These are phyloP conservation scores for Quambalaria eucalypti DNA, from an alignment of 1,284 basidiomycete species.

Conservation along the genomic window DNA sequence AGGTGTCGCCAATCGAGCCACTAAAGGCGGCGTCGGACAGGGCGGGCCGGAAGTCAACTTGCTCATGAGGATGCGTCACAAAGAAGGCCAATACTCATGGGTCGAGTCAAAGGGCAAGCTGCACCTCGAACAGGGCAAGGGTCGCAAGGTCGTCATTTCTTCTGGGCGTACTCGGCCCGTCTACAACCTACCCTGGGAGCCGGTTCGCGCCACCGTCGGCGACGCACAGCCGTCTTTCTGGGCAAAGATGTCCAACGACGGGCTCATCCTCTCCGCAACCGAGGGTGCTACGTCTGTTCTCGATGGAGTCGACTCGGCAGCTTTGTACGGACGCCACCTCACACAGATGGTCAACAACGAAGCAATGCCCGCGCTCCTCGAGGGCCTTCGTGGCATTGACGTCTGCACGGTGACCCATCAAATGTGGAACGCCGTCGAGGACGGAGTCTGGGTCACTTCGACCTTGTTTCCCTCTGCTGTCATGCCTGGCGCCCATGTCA, in stretches of 20 bases:
- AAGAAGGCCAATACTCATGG: conserved; percentile 30
- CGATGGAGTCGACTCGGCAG: conserved; percentile 9
- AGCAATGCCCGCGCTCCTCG: conserved; percentile 25
- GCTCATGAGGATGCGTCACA: conserved; percentile 38
- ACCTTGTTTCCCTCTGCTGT: background rate
- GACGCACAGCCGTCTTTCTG: conserved; percentile 27
- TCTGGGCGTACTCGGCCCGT: conserved; percentile 31
- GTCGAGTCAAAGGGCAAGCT: conserved; percentile 39
- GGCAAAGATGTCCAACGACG: conserved; percentile 34
- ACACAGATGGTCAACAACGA: conserved; percentile 28
- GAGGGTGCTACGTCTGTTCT: conserved; percentile 21
- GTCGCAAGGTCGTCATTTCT: conserved; percentile 40
- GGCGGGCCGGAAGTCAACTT: conserved; percentile 37
- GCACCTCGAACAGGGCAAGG: conserved; percentile 43
- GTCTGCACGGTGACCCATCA: conserved; percentile 26
- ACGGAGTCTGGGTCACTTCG: background rate
- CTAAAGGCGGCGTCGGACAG: conserved; percentile 41
- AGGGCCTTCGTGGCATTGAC: conserved; percentile 21
- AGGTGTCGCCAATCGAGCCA: conserved; percentile 30
- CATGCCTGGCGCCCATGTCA: conserved; percentile 13
- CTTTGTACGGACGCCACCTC: conserved; percentile 24
- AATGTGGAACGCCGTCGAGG: conserved; percentile 9
- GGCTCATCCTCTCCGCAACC: conserved; percentile 29
- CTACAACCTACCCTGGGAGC: conserved; percentile 35
- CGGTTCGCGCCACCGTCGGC: conserved; percentile 22